phyloP scores from a whole-genome alignment of 176 grass and related monocot species.

The Chrysopogon serrulatus region DNA sequence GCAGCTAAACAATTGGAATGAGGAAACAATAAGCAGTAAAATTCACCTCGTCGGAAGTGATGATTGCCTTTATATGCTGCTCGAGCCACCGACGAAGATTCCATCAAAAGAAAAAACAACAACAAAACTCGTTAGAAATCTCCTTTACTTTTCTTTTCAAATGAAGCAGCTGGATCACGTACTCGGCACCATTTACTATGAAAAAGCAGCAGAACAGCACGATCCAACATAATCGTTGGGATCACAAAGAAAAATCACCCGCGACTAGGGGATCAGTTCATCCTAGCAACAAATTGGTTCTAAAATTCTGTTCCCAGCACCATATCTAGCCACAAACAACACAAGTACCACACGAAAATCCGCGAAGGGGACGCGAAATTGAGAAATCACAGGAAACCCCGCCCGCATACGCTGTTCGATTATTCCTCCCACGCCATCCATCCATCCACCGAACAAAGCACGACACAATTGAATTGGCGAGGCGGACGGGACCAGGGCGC shows the following conservation, averaged over 20 bases:
- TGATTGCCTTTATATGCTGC: conserved; percentile 98
- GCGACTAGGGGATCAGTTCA: background rate
- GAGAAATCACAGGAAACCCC: background rate
- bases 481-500: background rate
- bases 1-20: background rate
- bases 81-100: conserved; percentile 12
- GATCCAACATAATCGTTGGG: background rate
- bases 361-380: background rate
- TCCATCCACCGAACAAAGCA: background rate
- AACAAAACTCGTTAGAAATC: conserved; percentile 23
- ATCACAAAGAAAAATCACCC: background rate
- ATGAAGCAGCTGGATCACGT: background rate
- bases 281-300: background rate
- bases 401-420: background rate
- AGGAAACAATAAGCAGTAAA: background rate
- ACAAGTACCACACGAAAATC: background rate
- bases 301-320: background rate
- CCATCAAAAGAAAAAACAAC: conserved; percentile 22
- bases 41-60: conserved; percentile 89
- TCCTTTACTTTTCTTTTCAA: background rate
- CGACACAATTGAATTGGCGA: background rate
- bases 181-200: background rate
- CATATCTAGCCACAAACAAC: background rate
- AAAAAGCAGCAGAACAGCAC: background rate
- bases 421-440: background rate